These are phyloP conservation scores for Chaetoscypha palmicola DNA, from an alignment of 2,329 filamentous ascomycete species.

Conservation along the genomic window DNA sequence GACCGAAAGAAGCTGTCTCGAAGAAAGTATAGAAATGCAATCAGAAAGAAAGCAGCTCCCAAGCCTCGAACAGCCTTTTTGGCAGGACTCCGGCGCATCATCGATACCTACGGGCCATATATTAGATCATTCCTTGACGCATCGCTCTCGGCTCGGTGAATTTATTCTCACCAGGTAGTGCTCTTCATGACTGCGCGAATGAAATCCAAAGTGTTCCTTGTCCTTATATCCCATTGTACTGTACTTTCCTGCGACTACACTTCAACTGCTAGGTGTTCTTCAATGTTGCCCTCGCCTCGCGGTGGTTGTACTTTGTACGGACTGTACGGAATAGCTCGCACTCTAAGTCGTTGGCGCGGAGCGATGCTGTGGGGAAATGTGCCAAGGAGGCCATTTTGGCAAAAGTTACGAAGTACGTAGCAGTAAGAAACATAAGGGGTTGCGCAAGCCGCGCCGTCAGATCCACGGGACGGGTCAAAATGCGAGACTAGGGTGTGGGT, in stretches of 20 bases:
- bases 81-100: slow-evolving; percentile 4
- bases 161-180: neutral
- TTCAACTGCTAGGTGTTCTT: neutral
- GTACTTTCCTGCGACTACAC: neutral
- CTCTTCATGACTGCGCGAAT: neutral
- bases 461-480: neutral
- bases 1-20: slow-evolving; percentile 1
- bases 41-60: slow-evolving; percentile 2
- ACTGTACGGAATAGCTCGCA: no score
- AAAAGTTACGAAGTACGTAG: no score
- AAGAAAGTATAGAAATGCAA: slow-evolving; percentile 8
- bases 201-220: neutral
- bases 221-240: neutral
- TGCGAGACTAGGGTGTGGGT: neutral
- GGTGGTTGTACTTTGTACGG: no score
- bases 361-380: neutral
- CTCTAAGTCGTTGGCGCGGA: neutral
- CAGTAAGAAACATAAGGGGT: slow-evolving; percentile 6
- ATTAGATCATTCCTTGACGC: neutral
- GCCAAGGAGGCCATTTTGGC: slow-evolving; percentile 5
- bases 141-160: neutral
- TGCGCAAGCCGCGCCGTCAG: neutral
- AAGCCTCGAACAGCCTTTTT: slow-evolving; percentile 4
- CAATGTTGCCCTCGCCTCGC: no score
- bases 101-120: neutral